phyloP scores from a whole-genome alignment of 768 basidiomycete species.

The Lyophyllum decastes region DNA sequence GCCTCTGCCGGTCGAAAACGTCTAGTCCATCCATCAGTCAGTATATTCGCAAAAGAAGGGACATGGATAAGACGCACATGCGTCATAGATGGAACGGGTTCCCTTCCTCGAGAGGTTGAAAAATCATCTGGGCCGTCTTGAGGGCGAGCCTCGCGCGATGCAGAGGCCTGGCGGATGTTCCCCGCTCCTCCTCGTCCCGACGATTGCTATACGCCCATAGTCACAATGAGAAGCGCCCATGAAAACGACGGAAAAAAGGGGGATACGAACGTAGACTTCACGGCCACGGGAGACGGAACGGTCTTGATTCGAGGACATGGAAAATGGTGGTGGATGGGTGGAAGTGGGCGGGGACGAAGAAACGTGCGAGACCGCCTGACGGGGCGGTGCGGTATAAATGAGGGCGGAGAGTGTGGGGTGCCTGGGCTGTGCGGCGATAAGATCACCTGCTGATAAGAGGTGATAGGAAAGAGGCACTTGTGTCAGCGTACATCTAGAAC shows the following conservation, averaged over 20 bases:
- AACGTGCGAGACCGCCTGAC: neutral
- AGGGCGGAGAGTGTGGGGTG: neutral
- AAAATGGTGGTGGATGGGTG: neutral
- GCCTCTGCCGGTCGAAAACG: constrained; percentile 71
- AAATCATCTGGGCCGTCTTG: constrained; percentile 46
- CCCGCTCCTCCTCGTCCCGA: constrained; percentile 71
- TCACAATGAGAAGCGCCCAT: neutral
- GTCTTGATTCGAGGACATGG: constrained; percentile 16
- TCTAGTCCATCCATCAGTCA: constrained; percentile 19
- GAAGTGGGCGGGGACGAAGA: no score
- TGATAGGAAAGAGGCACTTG: neutral
- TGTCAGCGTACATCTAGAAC: neutral
- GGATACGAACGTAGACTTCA: constrained; percentile 50
- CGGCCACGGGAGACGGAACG: constrained; percentile 63
- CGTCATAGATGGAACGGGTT: constrained; percentile 39
- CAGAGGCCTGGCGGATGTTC: constrained; percentile 60
- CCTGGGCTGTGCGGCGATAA: no score
- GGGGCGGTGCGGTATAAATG: neutral
- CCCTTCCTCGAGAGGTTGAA: constrained; percentile 60
- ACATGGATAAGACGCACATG: constrained; percentile 33
- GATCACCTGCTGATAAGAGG: neutral
- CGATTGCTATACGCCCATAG: constrained; percentile 38
- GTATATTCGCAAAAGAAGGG: neutral
- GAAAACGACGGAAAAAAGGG: constrained; percentile 1
- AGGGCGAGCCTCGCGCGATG: constrained; percentile 41